Base-by-base conservation (phyloP, 345 rosid genomes). In the Salix brachista region DNA sequence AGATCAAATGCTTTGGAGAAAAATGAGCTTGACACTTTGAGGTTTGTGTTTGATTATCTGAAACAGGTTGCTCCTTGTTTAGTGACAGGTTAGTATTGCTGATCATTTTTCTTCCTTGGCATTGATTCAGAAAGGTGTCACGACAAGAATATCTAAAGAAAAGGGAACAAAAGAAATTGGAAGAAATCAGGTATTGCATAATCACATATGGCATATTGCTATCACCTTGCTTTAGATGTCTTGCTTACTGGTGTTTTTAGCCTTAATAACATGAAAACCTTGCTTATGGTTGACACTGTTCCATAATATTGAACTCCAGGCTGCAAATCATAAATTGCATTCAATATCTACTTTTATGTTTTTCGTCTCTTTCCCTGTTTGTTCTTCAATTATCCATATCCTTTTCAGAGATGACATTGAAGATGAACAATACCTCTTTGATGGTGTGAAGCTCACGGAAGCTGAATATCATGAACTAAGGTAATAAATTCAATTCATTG, bases 91-190 rank as follows among this genome's bases (percentile, higher is more conserved):
- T 28, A 17, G 46, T 8, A 9, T 8, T 21, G 28, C 69, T 34
- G 11, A 74, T 79, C 68, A 74, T 84, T 21, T 1, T 42, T 42
- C 64, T 76, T 73, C 48, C 17, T 76, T 81, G 73, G 75, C 26
- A 74, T 62, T 77, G 34, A 69, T 81, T 61, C 90, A 94, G 98
- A 79, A 90, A 95, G 82, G 87, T 93, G 74, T 95, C 99, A 76
- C 87, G 99, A 80, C 96, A 78, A 83, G 97, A 91, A 76, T 95
- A 95, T 86, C 82, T 95, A 58, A 95, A 93, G 88, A 93, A 93
- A 83, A 90, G 99, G 81, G 99, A 95, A 86, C 96, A 93, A 80
- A 95, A 95, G 88, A 95, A 95, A 85, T 81, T 95, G 84, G 99
- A 95, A 66, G 99, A 95, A 86, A 86, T 95, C 73, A 88, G 90